phyloP scores from a whole-genome alignment of 352 stramenopile genomes.

The Sclerospora graminicola region DNA sequence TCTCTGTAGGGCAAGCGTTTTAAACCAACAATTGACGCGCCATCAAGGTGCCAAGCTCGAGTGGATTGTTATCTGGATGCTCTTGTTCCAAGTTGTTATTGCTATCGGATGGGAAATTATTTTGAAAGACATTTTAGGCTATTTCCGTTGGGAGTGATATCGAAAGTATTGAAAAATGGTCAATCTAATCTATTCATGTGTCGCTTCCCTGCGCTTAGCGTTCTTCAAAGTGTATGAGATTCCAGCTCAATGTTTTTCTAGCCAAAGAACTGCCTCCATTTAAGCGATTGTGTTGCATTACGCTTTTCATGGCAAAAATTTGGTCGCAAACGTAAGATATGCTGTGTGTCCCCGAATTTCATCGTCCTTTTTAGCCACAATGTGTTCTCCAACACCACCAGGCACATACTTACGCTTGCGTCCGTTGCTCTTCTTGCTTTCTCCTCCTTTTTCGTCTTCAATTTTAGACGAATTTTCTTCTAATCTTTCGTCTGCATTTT shows the following conservation, averaged over 20 bases:
- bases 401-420: constrained; percentile 48
- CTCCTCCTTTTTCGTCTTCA: constrained; percentile 18
- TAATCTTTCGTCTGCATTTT: neutral
- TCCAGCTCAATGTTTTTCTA: too few species aligned
- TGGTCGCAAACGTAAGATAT: constrained; percentile 80
- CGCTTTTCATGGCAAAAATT: constrained; percentile 38
- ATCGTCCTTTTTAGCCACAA: constrained; percentile 77
- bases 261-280: too few species aligned
- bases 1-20: constrained; percentile 63
- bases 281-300: neutral
- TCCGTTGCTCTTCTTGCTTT: constrained; percentile 18
- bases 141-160: constrained; percentile 28
- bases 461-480: constrained; percentile 2
- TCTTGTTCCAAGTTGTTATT: constrained; percentile 84
- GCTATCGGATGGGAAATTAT: constrained; percentile 75
- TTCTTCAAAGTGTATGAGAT: too few species aligned
- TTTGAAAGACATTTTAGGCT: constrained; percentile 73
- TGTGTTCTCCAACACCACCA: constrained; percentile 40
- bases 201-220: too few species aligned
- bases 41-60: constrained; percentile 86
- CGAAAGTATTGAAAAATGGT: too few species aligned
- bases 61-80: constrained; percentile 92
- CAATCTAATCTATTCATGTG: too few species aligned
- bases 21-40: constrained; percentile 84
- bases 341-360: constrained; percentile 83